Evolutionary conservation across 2,329 filamentous ascomycete genomes (phyloP), one percentile per base, ranked within the genome.

Genomic region (Periconia sp.): DNA sequence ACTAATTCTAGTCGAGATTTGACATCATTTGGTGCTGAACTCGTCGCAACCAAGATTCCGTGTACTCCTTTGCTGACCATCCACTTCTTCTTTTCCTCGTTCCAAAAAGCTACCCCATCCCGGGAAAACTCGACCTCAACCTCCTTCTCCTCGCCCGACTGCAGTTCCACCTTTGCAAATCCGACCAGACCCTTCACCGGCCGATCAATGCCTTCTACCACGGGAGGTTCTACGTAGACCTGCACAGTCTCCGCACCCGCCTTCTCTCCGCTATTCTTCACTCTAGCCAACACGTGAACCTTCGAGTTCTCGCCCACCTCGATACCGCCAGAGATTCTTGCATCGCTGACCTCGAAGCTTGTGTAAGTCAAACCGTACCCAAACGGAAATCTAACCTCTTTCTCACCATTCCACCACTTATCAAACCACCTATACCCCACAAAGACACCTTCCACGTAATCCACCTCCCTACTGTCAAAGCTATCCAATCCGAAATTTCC

Each of bases 91-190:
- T 81, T 73, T 49, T 80, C 78, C 71, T 90, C 87, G 54, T 89
- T 85, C 76, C 84, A 90, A 70, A 85, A 90, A 40, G 82, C 79
- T 0, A 82, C 83, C 40, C 87, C 84, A 69, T 87, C 88, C 58
- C 80, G 80, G 47, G 80, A 62, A 35, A 84, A 69, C 4, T 73
- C 69, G 3, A 89, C 74, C 6, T 75, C 71, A 2, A 83, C 80
- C 8, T 58, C 72, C 69, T 80, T 78, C 29, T 68, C 77, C 70
- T 86, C 79, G 3, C 80, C 81, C 1, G 77, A 71, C 23, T 78
- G 73, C 3, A 88, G 66, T 36, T 70, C 74, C 0, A 86, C 78
- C 66, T 87, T 87, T 12, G 29, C 48, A 60, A 86, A 87, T 3
- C 83, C 84, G 63, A 78, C 81, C 22, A 87, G 73, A 57, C 77